A percentile compares a stretch with the other conserved stretches of the same genome.
These are phyloP conservation scores for Arabidopsis arenosa DNA, from an alignment of 345 rosid genomes.

Conservation along the genomic window DNA sequence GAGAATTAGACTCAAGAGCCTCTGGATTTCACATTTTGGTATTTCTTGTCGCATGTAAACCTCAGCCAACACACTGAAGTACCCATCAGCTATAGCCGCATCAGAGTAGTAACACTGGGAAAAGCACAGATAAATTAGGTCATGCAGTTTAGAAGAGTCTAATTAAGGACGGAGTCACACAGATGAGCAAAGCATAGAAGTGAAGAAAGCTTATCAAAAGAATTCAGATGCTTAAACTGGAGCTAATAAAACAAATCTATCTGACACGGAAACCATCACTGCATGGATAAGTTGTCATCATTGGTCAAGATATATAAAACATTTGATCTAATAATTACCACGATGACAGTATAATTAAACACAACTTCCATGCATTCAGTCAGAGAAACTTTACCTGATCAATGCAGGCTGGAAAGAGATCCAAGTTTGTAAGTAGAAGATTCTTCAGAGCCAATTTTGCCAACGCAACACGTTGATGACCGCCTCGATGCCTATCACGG, in stretches of 20 bases:
- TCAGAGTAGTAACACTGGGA: conserved; percentile 94
- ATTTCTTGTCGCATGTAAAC: conserved; percentile 99
- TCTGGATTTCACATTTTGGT: conserved; percentile 95
- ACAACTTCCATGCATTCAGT: conserved; percentile 29
- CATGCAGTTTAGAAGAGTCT: conserved; percentile 25
- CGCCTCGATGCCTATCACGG: conserved; percentile 86
- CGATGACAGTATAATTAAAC: neutral
- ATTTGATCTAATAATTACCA: conserved; percentile 19
- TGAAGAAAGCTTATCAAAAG: conserved; percentile 27
- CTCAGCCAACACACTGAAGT: conserved; percentile 98
- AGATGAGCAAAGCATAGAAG: conserved; percentile 30
- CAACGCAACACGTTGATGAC: conserved; percentile 89
- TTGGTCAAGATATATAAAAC: conserved; percentile 24
- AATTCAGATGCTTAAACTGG: conserved; percentile 27
- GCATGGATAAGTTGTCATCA: conserved; percentile 23
- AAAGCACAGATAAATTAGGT: conserved; percentile 42
- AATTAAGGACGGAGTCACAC: conserved; percentile 13
- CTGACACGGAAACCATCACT: conserved; percentile 27
- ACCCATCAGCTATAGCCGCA: conserved; percentile 94
- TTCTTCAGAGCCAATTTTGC: conserved; percentile 96
- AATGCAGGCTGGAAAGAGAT: conserved; percentile 96
- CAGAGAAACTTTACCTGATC: conserved; percentile 74
- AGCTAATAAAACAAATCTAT: conserved; percentile 13
- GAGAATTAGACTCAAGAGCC: conserved; percentile 92
- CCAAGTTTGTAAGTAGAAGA: conserved; percentile 96